Evolutionary conservation across 306 rosid genomes (phyloP).

Genomic region (Hippophae gyantsensis): DNA sequence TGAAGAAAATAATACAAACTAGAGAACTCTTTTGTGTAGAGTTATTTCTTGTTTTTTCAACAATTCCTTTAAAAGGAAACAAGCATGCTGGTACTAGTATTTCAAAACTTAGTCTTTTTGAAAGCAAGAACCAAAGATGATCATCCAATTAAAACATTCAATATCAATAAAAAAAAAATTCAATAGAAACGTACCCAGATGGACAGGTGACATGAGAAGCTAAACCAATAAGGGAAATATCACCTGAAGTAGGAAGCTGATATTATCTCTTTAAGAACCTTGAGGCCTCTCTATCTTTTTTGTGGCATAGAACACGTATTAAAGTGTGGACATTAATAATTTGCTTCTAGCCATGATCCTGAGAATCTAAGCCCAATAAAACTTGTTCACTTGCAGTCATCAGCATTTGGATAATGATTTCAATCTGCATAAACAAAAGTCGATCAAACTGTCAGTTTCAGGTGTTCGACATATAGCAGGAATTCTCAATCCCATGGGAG

Average conservation of each 20-base stretch:
- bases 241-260: conserved; percentile 51
- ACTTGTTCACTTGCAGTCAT: conserved; percentile 40
- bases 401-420: conserved; percentile 38
- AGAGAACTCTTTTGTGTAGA: too few relatives aligned
- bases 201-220: background rate
- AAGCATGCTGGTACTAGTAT: too few relatives aligned
- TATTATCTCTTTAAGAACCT: conserved; percentile 35
- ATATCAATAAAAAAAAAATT: too few relatives aligned
- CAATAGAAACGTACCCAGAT: too few relatives aligned
- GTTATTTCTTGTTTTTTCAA: too few relatives aligned
- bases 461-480: background rate
- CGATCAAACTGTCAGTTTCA: conserved; percentile 7
- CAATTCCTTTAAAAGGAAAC: too few relatives aligned
- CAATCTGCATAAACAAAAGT: conserved; percentile 29
- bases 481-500: conserved; percentile 2
- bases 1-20: too few relatives aligned
- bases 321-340: conserved; percentile 33
- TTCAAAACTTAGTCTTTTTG: too few relatives aligned
- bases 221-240: background rate
- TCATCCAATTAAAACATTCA: too few relatives aligned
- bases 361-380: conserved; percentile 28
- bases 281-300: conserved; percentile 47
- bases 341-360: conserved; percentile 10
- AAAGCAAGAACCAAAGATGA: too few relatives aligned
- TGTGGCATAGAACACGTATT: conserved; percentile 46